Conservation (phyloP, 345 rosid genomes). For the Erucastrum elatum region DNA sequence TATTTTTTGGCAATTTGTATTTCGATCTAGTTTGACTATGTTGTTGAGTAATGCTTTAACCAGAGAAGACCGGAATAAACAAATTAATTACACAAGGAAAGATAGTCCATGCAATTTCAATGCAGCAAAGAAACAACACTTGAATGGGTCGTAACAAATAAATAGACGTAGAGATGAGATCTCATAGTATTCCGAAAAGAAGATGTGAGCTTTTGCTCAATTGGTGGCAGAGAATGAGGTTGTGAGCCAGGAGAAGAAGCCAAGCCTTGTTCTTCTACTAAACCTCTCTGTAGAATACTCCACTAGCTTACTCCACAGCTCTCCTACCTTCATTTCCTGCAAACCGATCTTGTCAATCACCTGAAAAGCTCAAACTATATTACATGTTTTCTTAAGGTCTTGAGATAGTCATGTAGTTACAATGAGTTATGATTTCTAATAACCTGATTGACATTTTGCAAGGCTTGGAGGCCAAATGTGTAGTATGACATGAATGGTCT, state of each 20-base stretch:
- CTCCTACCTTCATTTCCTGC: constrained; percentile 26
- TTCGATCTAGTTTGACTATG: not conserved
- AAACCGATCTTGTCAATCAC: constrained; percentile 8
- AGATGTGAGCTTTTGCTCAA: not conserved
- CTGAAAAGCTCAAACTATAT: constrained; percentile 6
- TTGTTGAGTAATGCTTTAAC: not conserved
- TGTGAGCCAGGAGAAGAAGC: constrained; percentile 38
- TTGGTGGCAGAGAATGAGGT: constrained; percentile 1
- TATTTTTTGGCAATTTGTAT: not conserved
- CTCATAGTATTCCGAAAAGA: not conserved
- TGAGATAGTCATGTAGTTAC: not conserved
- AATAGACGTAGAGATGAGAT: not conserved
- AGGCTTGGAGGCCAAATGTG: constrained; percentile 28
- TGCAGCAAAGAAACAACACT: not conserved
- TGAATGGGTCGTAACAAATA: too few relatives aligned
- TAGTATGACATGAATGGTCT: constrained; percentile 35
- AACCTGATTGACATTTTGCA: constrained; percentile 28
- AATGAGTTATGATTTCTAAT: constrained; percentile 20
- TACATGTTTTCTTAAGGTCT: not conserved
- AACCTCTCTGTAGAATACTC: constrained; percentile 35
- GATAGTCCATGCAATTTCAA: not conserved
- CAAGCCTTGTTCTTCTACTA: constrained; percentile 24
- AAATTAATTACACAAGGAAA: not conserved
- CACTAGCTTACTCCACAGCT: constrained; percentile 31
- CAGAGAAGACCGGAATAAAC: not conserved